Base-by-base conservation (phyloP, 768 basidiomycete genomes). In the Mycena capillaripes region DNA sequence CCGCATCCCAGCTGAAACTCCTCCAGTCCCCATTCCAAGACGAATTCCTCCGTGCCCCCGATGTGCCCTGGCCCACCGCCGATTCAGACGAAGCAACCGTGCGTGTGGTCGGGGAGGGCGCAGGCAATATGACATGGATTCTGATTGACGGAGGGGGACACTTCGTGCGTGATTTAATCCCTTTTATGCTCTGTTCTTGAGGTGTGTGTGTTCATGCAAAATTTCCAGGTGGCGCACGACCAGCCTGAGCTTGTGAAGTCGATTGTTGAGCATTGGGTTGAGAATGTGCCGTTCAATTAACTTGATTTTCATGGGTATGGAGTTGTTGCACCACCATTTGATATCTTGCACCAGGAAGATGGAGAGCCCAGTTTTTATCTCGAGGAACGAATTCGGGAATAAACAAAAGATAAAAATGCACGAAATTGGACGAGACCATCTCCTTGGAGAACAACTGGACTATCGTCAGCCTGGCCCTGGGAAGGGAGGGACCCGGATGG, bases 351-450 rank as follows among this genome's bases (percentile, higher is more conserved):
- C 34, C 34, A 36, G 12, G 34, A n/a, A n/a, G n/a, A n/a, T n/a
- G n/a, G n/a, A n/a, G n/a, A n/a, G n/a, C n/a, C n/a, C n/a, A n/a
- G n/a, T n/a, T n/a, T n/a, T n/a, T n/a, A n/a, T n/a, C n/a, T n/a
- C n/a, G n/a, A n/a, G n/a, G n/a, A n/a, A n/a, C n/a, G n/a, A n/a
- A n/a, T n/a, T n/a, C n/a, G n/a, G n/a, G 69, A 70, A 32, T 70
- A 70, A 46, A 29, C 38, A 64, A 10, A 27, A 70, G n/a, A n/a
- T n/a, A 64, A 52, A 25, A 64, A 64, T 3, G 69, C 69, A 1
- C 69, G 69, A 23, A 70, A 58, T 46, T 59, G 69, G 3, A 42
- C 25, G 1, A 46, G 27, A 10, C 55, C 64, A 25, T 70, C 69
- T 4, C 62, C 69, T 16, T 21, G 36, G 0, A 70, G 23, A 30